Conservation (phyloP, 225 moss, liverwort and hornwort species). For the Sphagnum tenellum region DNA sequence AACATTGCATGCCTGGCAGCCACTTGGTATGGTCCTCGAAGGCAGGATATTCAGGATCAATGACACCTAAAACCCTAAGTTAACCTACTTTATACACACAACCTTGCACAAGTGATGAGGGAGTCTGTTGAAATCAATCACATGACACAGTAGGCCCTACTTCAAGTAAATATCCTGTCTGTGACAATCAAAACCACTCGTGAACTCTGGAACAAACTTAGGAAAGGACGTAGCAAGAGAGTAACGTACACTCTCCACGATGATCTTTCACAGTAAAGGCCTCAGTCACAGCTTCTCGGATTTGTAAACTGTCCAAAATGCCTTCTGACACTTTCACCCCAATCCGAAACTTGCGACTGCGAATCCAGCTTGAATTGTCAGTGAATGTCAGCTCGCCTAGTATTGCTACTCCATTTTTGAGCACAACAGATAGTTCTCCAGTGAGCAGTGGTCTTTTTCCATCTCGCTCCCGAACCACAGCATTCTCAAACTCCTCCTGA, state of each 20-base stretch:
- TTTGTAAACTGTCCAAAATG: constrained; percentile 28
- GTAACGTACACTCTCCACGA: constrained; percentile 35
- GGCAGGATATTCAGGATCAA: too few relatives aligned
- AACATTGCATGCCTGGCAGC: too few relatives aligned
- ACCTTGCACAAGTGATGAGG: too few relatives aligned
- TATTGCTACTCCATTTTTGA: constrained; percentile 36
- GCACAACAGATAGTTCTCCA: constrained; percentile 28
- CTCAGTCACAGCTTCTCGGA: constrained; percentile 43
- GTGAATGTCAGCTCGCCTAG: constrained; percentile 42
- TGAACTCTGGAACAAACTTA: background rate
- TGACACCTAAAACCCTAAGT: too few relatives aligned
- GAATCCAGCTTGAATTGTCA: constrained; percentile 27
- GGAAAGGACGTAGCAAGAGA: background rate
- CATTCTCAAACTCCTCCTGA: constrained; percentile 36
- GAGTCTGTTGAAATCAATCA: too few relatives aligned
- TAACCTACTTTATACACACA: too few relatives aligned
- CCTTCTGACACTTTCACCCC: constrained; percentile 35
- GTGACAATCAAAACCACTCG: too few relatives aligned
- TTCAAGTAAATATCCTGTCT: too few relatives aligned
- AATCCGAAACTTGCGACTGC: constrained; percentile 35
- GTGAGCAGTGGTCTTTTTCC: constrained; percentile 45
- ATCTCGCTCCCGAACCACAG: constrained; percentile 36
- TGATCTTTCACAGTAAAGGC: constrained; percentile 50
- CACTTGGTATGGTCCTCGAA: too few relatives aligned
- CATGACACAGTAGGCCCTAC: too few relatives aligned